Evolutionary conservation across 2,329 filamentous ascomycete genomes (phyloP), one percentile per base, ranked within the genome.

Genomic region (Helicocarpus griseus): DNA sequence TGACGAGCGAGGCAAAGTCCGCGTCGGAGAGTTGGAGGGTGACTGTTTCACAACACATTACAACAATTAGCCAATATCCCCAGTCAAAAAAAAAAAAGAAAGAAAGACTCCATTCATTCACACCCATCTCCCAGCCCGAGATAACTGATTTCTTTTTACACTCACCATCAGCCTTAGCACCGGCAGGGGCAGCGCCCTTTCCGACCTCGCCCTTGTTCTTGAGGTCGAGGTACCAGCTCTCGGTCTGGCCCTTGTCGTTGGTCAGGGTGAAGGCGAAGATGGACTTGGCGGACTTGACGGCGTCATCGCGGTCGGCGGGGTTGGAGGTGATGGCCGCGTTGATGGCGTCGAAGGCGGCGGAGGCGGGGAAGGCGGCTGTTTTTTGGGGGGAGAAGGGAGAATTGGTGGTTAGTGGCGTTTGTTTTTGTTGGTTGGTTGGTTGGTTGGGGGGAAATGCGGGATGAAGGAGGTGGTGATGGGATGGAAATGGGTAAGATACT

Each of bases 161-260:
- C 81, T 64, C 69, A 94, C 89, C 87, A 67, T 83, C 88, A 38
- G 91, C 83, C 76, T 96, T 95, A 60, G 80, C 80, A 61, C 85
- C 86, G 50, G 70, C 69, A 11, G 82, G 81, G 29, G 79, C 79
- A 24, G 79, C 68, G 51, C 93, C 93, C 66, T 86, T 85, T 62
- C 80, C 86, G 39, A 95, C 90, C 51, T 79, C 79, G 57, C 93
- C 93, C 56, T 84, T 86, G 64, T 94, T 80, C 79, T 96, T 96
- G 56, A 98, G 82, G 69, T 98, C 93, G 61, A 98, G 87, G 75
- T 94, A 82, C 93, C 93, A 98, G 73, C 82, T 86, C 64, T 88
- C 83, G 53, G 83, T 83, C 69, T 90, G 81, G 62, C 88, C 89
- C 22, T 78, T 78, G 53, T 76, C 71, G 79, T 98, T 98, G 79